Evolutionary conservation across 2,329 filamentous ascomycete species (phyloP).

Genomic region (Sarocladiaceae sp.): DNA sequence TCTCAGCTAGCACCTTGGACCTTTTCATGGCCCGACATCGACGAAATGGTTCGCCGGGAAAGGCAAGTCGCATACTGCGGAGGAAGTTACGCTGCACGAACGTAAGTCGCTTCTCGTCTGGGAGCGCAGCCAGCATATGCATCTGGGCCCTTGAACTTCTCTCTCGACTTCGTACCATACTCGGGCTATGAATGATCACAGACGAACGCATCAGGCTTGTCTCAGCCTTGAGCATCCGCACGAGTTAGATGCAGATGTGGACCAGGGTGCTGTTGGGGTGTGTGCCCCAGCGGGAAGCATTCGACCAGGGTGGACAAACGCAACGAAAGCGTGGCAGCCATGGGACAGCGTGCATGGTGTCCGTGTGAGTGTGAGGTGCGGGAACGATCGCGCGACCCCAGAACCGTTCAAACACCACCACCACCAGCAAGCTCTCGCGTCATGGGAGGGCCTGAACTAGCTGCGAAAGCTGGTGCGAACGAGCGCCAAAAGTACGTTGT

Average conservation of each 20-base stretch:
- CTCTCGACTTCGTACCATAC: too few species aligned
- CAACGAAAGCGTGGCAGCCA: conserved; percentile 4
- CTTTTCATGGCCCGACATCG: background rate
- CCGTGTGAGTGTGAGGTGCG: conserved; percentile 16
- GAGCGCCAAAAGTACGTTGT: background rate
- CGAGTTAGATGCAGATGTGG: conserved; percentile 1
- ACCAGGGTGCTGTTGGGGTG: background rate
- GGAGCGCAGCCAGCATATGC: background rate
- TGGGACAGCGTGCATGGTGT: conserved; percentile 1
- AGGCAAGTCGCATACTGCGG: background rate
- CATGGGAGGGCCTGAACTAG: background rate
- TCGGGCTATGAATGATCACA: background rate
- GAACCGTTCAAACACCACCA: conserved; percentile 10
- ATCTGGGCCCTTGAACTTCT: too few species aligned
- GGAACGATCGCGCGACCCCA: conserved; percentile 17
- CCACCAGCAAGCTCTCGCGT: background rate
- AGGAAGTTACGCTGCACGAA: background rate
- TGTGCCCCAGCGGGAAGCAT: background rate
- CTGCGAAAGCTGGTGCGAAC: background rate
- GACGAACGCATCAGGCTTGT: conserved; percentile 2
- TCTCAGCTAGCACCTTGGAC: background rate
- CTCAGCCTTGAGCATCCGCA: conserved; percentile 7
- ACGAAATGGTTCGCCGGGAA: background rate
- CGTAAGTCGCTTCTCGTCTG: background rate
- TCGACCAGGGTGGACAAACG: conserved; percentile 8